Base-by-base conservation (phyloP, 2,329 filamentous ascomycete species). In the Myriosclerotinia scirpicola region DNA sequence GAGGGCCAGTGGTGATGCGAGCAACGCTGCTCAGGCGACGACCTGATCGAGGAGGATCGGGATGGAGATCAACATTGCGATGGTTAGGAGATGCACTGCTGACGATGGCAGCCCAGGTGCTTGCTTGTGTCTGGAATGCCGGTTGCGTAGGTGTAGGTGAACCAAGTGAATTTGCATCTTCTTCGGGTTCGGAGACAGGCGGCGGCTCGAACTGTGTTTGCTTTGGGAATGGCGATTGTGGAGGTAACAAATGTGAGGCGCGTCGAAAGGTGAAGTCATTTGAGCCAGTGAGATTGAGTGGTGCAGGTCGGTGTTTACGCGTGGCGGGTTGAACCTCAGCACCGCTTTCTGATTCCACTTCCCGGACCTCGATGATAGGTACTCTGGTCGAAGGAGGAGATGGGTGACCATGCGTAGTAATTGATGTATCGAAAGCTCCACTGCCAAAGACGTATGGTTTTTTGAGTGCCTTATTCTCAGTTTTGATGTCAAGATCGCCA, bases 41-140 rank as follows among this genome's bases (percentile, higher is more conserved):
- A 46, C 69, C 69, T 4, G 44, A 50, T n/a, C 58, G 64, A 14
- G 64, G 54, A 26, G 40, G 65, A 4, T 64, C 50, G 6, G 70
- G 66, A 15, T 71, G 67, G 0, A 74, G 48, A 38, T 74, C 68
- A 55, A 75, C 69, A 14, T 69, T 55, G 20, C 50, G 59, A 5
- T 67, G 54, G 42, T 62, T 59, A 20, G 67, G 69, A 8, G 66
- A 65, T 3, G 72, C 69, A 17, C 58, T 59, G n/a, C 66, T 65
- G n/a, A 72, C 73, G 15, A 75, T 70, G 36, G 67, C 71, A 17
- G 73, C 73, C 73, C 73, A 75, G 15, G 73, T 73, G 17, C 60
- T 62, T 42, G 67, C 60, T 63, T 68, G 65, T 2, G 69, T 63
- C 22, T 60, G 50, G 50, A 64, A 67, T 58, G 64, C 53, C 0